Conservation (phyloP, 176 grass and related monocot genomes). For the Oryza rufipogon region DNA sequence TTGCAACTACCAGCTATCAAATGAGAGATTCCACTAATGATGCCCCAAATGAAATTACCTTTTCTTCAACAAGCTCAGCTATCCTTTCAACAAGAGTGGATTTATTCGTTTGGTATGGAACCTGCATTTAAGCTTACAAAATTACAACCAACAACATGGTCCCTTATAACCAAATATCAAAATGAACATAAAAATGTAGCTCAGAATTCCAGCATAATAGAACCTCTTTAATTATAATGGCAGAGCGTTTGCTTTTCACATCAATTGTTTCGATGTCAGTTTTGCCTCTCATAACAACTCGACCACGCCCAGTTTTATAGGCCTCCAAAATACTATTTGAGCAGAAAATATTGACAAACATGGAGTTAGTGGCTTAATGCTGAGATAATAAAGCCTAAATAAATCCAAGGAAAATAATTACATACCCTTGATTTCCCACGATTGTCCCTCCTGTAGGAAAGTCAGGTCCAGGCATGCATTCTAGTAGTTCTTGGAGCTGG, state of each 20-base stretch:
- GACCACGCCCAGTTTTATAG: slow-evolving; percentile 81
- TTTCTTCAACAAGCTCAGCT: slow-evolving; percentile 94
- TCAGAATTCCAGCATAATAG: slow-evolving; percentile 25
- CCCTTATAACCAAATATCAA: slow-evolving; percentile 4
- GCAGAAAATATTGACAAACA: slow-evolving; percentile 35
- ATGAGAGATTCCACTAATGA: slow-evolving; percentile 10
- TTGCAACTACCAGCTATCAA: background rate
- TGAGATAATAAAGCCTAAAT: slow-evolving; percentile 25
- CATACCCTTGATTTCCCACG: slow-evolving; percentile 81
- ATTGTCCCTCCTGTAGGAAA: slow-evolving; percentile 97
- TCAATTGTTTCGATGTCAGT: slow-evolving; percentile 78
- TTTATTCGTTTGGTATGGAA: slow-evolving; percentile 98
- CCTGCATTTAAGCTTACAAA: slow-evolving; percentile 53
- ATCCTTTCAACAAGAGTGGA: slow-evolving; percentile 85
- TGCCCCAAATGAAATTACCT: slow-evolving; percentile 58
- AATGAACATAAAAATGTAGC: slow-evolving; percentile 9
- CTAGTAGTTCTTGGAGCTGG: slow-evolving; percentile 94
- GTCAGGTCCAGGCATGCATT: slow-evolving; percentile 96
- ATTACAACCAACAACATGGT: slow-evolving; percentile 34
- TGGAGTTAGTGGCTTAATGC: slow-evolving; percentile 1
- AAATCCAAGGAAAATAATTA: slow-evolving; percentile 26
- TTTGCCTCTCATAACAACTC: slow-evolving; percentile 90
- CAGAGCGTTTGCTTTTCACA: slow-evolving; percentile 70
- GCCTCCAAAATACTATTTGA: slow-evolving; percentile 85
- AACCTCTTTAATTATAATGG: slow-evolving; percentile 98